Conservation (phyloP, 2,329 filamentous ascomycete genomes). For the Pseudogymnoascus pannorum region DNA sequence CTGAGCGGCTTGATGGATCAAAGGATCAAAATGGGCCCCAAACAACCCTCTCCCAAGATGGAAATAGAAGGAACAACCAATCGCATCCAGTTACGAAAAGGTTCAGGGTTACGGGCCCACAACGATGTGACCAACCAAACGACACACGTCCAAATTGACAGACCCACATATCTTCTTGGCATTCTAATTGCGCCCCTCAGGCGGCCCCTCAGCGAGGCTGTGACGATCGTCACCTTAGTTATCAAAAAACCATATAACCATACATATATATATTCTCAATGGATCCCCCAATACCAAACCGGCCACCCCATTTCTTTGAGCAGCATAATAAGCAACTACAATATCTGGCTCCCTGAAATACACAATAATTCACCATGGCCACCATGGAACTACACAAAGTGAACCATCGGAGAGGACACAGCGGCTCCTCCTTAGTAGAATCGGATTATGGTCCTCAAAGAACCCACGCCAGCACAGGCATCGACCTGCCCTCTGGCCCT, state of each 20-base stretch:
- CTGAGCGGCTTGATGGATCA: background rate
- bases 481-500: background rate
- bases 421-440: background rate
- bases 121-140: background rate
- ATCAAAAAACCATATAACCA: too few species aligned
- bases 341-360: background rate
- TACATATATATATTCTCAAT: background rate
- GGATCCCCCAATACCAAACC: background rate
- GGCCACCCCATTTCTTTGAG: background rate
- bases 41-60: background rate
- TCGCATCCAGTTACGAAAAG: background rate
- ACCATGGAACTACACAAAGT: slow-evolving; percentile 6
- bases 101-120: background rate
- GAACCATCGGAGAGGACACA: background rate
- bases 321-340: background rate
- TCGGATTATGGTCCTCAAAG: background rate
- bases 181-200: background rate
- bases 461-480: background rate
- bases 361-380: background rate
- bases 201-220: background rate
- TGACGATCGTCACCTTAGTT: background rate
- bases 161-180: background rate
- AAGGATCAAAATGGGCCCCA: too few species aligned
- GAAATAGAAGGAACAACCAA: background rate
- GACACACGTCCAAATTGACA: background rate